These are phyloP conservation scores for Sporobolomyces pararoseus DNA, from an alignment of 768 basidiomycete species.

Conservation along the genomic window DNA sequence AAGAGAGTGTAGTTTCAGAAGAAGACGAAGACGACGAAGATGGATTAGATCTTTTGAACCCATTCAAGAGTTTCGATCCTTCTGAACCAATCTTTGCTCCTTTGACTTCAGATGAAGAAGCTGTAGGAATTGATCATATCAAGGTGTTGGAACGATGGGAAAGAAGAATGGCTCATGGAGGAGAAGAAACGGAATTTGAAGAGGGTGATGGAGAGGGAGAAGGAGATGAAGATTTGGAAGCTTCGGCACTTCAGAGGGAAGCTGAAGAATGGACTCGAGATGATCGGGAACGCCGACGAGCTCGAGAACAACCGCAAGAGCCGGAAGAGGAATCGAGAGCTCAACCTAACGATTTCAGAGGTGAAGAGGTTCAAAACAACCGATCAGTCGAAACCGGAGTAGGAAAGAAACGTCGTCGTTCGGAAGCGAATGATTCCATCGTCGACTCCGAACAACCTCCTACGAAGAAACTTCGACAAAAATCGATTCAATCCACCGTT, in stretches of 20 bases:
- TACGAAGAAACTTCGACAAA: slow-evolving; percentile 7
- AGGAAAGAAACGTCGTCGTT: not conserved
- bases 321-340: too few relatives aligned
- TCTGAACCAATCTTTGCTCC: not conserved
- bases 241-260: not conserved
- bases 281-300: not conserved
- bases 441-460: not conserved
- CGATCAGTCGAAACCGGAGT: too few relatives aligned
- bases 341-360: too few relatives aligned
- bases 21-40: not conserved
- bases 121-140: not conserved
- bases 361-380: not conserved
- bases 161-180: not conserved
- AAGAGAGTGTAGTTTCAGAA: too few relatives aligned
- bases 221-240: too few relatives aligned
- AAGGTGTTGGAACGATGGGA: not conserved
- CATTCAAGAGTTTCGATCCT: slow-evolving; percentile 3
- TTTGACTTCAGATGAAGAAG: not conserved
- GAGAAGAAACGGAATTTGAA: not conserved
- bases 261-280: not conserved
- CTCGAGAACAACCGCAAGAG: not conserved
- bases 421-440: not conserved
- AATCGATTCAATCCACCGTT: not conserved
- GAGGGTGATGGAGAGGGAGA: not conserved
- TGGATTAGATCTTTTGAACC: not conserved